Percentiles rank a stretch among this genome's conserved stretches.
Conservation (phyloP, 2,329 filamentous ascomycete genomes). For the Shiraia bambusicola region DNA sequence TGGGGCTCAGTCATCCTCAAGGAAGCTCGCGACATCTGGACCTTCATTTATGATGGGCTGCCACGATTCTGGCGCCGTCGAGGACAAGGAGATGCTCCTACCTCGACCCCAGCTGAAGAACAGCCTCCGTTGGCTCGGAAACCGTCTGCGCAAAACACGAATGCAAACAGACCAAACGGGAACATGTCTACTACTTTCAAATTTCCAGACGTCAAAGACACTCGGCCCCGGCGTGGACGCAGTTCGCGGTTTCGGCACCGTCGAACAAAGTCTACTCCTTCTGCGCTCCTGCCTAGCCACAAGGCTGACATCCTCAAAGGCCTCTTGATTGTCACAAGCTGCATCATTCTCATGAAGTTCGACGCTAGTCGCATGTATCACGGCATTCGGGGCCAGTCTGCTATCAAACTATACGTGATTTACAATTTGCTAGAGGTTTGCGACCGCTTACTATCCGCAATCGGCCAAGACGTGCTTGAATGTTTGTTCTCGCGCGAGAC, state of each 20-base stretch:
- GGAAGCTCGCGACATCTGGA: constrained; percentile 70
- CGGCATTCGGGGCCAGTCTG: constrained; percentile 91
- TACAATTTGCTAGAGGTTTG: constrained; percentile 96
- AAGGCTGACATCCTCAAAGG: constrained; percentile 96
- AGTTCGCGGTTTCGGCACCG: constrained; percentile 58
- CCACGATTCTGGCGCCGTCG: constrained; percentile 73
- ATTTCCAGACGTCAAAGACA: constrained; percentile 32
- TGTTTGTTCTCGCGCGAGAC: constrained; percentile 94
- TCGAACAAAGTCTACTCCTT: constrained; percentile 81
- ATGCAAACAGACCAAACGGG: constrained; percentile 26
- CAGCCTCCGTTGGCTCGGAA: constrained; percentile 27
- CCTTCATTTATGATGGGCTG: constrained; percentile 77
- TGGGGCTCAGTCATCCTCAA: constrained; percentile 72
- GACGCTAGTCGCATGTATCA: constrained; percentile 98
- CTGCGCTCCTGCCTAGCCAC: constrained; percentile 79
- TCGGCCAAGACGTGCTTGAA: constrained; percentile 95
- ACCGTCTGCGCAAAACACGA: constrained; percentile 24
- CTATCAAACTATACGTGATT: constrained; percentile 98
- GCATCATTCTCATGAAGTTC: constrained; percentile 80
- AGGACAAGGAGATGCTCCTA: constrained; percentile 44
- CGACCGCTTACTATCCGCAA: constrained; percentile 83
- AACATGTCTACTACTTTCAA: constrained; percentile 25
- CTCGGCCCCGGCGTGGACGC: constrained; percentile 29
- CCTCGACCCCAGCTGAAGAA: constrained; percentile 30
- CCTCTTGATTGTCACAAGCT: constrained; percentile 82